A percentile compares a stretch with the other conserved stretches of the same genome.
Conservation (phyloP, 2,329 filamentous ascomycete genomes). For the Pseudogymnoascus sp. region DNA sequence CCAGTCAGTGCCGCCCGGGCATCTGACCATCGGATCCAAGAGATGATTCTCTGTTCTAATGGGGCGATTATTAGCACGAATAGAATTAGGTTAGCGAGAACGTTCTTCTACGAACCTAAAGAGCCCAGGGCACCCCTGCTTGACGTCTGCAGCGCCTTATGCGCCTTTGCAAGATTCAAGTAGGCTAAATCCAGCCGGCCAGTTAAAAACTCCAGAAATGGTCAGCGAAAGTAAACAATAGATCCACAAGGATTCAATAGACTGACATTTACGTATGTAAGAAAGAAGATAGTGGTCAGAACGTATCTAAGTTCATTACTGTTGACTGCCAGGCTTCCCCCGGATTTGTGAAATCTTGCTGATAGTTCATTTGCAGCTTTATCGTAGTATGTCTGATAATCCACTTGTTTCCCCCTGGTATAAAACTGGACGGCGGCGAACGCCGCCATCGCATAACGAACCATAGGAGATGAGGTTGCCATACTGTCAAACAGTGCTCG, state of each 20-base stretch:
- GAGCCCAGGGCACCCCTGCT: slow-evolving; percentile 5
- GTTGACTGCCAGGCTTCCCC: not conserved
- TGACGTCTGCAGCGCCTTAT: slow-evolving; percentile 4
- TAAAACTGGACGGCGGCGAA: not conserved
- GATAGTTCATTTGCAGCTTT: slow-evolving; percentile 1
- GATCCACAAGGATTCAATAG: not conserved
- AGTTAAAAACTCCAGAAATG: slow-evolving; percentile 4
- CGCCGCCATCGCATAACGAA: slow-evolving; percentile 4
- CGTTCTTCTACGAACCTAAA: not conserved
- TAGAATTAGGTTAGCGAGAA: not conserved
- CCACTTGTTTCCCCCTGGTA: not conserved
- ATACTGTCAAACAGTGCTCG: slow-evolving; percentile 6
- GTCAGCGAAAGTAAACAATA: not conserved
- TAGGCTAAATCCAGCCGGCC: slow-evolving; percentile 5
- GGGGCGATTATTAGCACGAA: not conserved
- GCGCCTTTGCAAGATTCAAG: slow-evolving; percentile 8
- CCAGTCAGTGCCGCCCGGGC: not conserved
- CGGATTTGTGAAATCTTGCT: not conserved
- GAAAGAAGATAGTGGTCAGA: slow-evolving; percentile 6
- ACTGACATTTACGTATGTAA: slow-evolving; percentile 4
- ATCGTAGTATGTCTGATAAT: slow-evolving; percentile 1
- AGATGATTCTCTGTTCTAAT: slow-evolving; percentile 5
- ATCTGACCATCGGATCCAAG: slow-evolving; percentile 5
- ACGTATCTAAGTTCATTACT: slow-evolving; percentile 5
- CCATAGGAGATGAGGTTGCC: not conserved